Conservation (phyloP, 2,329 filamentous ascomycete genomes). For the Ascochyta koolunga region DNA sequence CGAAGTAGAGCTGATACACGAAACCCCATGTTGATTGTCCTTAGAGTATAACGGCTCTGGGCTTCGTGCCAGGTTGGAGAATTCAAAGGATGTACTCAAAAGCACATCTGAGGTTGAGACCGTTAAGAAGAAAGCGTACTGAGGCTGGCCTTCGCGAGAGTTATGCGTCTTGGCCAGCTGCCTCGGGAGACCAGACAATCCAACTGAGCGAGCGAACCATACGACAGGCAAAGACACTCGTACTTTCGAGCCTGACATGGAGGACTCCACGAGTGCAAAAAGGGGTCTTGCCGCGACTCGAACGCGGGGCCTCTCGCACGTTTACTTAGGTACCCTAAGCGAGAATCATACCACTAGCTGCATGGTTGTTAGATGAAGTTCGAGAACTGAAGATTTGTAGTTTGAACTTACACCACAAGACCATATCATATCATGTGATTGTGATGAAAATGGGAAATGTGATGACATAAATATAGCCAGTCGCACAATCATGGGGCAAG, state of each 20-base stretch:
- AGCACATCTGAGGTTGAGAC: no score
- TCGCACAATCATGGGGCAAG: no score
- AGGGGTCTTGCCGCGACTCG: conserved; percentile 23
- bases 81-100: neutral
- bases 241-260: no score
- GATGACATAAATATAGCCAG: neutral
- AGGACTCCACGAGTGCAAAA: neutral
- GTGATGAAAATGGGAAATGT: neutral
- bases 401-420: conserved; percentile 7
- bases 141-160: no score
- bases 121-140: no score
- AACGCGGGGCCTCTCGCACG: conserved; percentile 22
- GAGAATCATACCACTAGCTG: conserved; percentile 66
- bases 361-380: neutral
- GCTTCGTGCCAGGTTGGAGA: neutral
- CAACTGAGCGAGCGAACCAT: neutral
- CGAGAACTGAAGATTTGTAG: neutral
- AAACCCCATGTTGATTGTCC: no score
- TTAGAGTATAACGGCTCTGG: no score
- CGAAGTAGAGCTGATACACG: no score
- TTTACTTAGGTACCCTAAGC: conserved; percentile 60
- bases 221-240: neutral
- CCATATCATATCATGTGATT: neutral
- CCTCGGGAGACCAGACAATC: no score
- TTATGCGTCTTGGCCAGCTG: no score